Evolutionary conservation across 1,284 basidiomycete species (phyloP).

Genomic region (Boletus hoseneyae): DNA sequence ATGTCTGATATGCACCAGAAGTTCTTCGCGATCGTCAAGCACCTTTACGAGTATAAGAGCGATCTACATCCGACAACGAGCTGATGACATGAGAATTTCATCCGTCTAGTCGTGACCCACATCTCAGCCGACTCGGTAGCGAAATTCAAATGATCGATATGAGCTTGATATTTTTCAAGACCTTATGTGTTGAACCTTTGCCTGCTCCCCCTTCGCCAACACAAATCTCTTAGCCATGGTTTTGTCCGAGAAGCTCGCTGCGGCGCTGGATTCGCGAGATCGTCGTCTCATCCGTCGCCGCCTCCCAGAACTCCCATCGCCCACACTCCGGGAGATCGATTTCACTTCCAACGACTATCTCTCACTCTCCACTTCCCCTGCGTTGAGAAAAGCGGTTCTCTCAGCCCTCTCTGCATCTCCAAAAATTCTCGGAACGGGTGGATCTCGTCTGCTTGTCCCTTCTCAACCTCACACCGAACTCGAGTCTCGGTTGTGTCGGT

Average conservation of each 20-base stretch:
- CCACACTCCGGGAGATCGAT: slow-evolving; percentile 45
- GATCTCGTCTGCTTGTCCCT: slow-evolving; percentile 88
- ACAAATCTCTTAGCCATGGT: slow-evolving; percentile 21
- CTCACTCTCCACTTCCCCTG: slow-evolving; percentile 65
- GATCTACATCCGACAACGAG: slow-evolving; percentile 16
- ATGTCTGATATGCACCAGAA: not conserved
- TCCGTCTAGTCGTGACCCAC: not conserved
- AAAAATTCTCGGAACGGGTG: slow-evolving; percentile 83
- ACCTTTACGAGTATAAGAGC: slow-evolving; percentile 10
- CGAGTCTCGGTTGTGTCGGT: slow-evolving; percentile 61
- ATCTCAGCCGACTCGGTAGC: not conserved
- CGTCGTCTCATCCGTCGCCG: slow-evolving; percentile 58
- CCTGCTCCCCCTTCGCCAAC: not conserved
- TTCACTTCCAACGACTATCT: slow-evolving; percentile 96
- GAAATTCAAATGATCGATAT: not conserved
- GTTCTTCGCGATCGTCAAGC: not conserved
- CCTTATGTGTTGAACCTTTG: not conserved
- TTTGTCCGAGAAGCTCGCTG: slow-evolving; percentile 37
- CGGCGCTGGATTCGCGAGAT: slow-evolving; percentile 61
- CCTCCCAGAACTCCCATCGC: slow-evolving; percentile 40
- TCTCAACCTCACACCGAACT: slow-evolving; percentile 63
- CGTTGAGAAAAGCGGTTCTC: slow-evolving; percentile 59
- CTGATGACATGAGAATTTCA: slow-evolving; percentile 9
- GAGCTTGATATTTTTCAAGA: not conserved
- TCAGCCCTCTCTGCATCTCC: slow-evolving; percentile 47